Evolutionary conservation across 345 rosid genomes (phyloP).

Genomic region (Eucalyptus albens): DNA sequence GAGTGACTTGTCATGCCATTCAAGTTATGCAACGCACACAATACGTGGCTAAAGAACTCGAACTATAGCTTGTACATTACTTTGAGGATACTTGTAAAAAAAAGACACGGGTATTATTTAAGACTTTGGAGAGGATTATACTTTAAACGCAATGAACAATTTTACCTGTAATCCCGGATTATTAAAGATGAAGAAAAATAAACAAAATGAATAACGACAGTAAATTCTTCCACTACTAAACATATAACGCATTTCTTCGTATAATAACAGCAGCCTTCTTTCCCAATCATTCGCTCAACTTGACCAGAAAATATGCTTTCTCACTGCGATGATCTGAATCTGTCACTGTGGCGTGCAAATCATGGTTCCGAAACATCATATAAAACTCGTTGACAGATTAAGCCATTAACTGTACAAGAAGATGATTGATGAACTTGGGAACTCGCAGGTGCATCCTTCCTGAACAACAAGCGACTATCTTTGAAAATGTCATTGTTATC

Average conservation of each 20-base stretch:
- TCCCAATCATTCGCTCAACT: neutral
- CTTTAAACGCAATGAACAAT: fast-evolving
- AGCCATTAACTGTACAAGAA: neutral
- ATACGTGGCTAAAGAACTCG: fast-evolving
- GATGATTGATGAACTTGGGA: neutral
- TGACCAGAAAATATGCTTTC: neutral
- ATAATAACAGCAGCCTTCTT: neutral
- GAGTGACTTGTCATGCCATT: neutral
- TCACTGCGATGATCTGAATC: fast-evolving
- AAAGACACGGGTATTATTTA: neutral
- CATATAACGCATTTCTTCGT: neutral
- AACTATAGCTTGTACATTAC: neutral
- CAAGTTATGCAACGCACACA: neutral
- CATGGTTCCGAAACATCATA: neutral
- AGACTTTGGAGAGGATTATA: neutral
- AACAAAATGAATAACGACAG: neutral
- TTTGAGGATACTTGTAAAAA: neutral
- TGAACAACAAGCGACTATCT: neutral
- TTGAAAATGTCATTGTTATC: fast-evolving
- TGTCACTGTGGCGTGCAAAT: neutral
- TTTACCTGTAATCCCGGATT: fast-evolving
- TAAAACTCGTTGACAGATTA: neutral
- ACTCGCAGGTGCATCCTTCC: neutral
- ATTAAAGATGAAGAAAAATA: neutral
- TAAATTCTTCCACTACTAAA: neutral